Evolutionary conservation across 305 asterid genomes (phyloP), one percentile per base, ranked within the genome.

Genomic region (Rubia peregrina): DNA sequence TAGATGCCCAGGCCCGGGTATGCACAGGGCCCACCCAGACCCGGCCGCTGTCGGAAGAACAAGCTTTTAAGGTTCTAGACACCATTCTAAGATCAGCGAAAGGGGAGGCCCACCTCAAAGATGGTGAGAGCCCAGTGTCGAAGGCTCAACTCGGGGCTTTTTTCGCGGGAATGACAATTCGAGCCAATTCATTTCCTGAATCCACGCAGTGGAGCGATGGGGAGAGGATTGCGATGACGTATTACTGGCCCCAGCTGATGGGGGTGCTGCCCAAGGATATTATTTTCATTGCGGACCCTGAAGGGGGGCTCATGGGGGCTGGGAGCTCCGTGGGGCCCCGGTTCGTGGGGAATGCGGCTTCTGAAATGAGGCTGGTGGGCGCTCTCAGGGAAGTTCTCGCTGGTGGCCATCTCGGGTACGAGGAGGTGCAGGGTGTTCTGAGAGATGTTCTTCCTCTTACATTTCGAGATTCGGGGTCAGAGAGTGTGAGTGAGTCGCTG

Each of bases 141-240:
- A 85, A 82, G 61, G 91, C 95, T 5, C 98, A 94, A 67, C 88
- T 94, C n/a, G 97, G 98, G 56, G 97, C 96, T 6, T 94, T 94
- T 84, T 94, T 94, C 22, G 89, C 96, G 5, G 98, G 91, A 40
- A 94, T 94, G 98, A 94, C 97, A n/a, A 94, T 94, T 69, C 88
- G 97, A 57, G 91, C 95, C 66, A 91, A 90, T 77, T 80, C 91
- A 8, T 94, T 94, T 70, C 98, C 97, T 0, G 97, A 91, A 83
- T 83, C 90, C 49, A 94, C 98, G 65, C 97, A 88, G 63, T 94
- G 98, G 98, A 94, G 95, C 70, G 97, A 91, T 78, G 98, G 98
- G 65, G 98, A 94, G 81, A 91, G 86, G 82, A 85, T 73, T 68
- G 97, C 97, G 46, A 85, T 91, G 92, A 72, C 87, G 65, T 78